Evolutionary conservation across 1,284 basidiomycete genomes (phyloP).

Genomic region (Psilocybe mexicana): DNA sequence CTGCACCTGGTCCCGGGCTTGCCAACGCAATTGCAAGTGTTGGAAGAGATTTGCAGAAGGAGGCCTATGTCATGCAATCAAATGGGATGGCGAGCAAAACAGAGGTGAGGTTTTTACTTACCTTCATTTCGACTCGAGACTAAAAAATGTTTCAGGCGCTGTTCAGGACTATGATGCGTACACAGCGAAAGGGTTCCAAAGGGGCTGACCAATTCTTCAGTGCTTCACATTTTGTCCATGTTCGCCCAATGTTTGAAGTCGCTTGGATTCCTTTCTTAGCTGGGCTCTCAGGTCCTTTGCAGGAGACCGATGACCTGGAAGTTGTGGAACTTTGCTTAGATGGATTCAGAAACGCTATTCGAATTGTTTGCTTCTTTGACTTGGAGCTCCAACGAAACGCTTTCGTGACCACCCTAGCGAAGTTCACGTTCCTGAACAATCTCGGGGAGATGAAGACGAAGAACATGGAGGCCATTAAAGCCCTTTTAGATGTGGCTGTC

Average conservation of each 20-base stretch:
- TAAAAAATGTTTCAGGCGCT: conserved; percentile 58
- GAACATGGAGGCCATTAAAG: conserved; percentile 98
- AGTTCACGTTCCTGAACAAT: conserved; percentile 97
- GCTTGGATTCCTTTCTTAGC: conserved; percentile 98
- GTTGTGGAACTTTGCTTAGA: conserved; percentile 91
- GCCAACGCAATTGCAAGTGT: conserved; percentile 84
- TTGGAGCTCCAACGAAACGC: conserved; percentile 94
- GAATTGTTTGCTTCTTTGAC: conserved; percentile 93
- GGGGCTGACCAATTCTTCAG: conserved; percentile 87
- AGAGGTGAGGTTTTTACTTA: conserved; percentile 55
- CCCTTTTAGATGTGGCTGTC: conserved; percentile 89
- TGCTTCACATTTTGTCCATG: conserved; percentile 93
- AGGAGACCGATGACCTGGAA: conserved; percentile 91
- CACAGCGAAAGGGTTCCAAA: conserved; percentile 79
- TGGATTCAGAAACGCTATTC: conserved; percentile 92
- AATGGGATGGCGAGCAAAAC: conserved; percentile 96
- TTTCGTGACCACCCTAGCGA: conserved; percentile 95
- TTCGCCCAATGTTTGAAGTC: conserved; percentile 96
- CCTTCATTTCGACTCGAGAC: conserved; percentile 2
- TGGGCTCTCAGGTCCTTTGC: conserved; percentile 88
- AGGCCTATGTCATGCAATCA: conserved; percentile 91
- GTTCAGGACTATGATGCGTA: conserved; percentile 86
- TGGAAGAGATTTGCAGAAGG: conserved; percentile 90
- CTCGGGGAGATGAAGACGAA: conserved; percentile 97
- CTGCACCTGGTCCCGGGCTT: conserved; percentile 66